Evolutionary conservation across 1,284 basidiomycete genomes (phyloP).

Genomic region (Cutaneotrichosporon sp.): DNA sequence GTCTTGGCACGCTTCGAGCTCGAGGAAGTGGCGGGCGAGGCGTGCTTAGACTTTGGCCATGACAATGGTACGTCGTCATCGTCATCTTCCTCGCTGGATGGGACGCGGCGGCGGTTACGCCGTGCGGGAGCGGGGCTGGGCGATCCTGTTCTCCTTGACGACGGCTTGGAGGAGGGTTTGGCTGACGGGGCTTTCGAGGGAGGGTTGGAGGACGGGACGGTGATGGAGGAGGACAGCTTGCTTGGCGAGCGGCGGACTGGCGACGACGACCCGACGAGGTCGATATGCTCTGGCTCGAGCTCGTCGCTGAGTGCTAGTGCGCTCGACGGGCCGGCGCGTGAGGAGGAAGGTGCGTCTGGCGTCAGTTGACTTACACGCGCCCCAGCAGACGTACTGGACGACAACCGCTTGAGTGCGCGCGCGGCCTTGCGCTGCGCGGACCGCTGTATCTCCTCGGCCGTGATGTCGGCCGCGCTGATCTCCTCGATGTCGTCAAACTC

Average conservation of each 20-base stretch:
- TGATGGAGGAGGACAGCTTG: background rate
- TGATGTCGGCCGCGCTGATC: constrained; percentile 14
- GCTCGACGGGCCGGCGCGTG: background rate
- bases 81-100: constrained; percentile 3
- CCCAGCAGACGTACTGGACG: background rate
- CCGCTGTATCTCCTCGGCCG: constrained; percentile 9
- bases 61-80: background rate
- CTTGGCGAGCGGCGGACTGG: constrained; percentile 5
- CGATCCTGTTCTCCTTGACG: background rate
- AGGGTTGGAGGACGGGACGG: background rate
- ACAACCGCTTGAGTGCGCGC: background rate
- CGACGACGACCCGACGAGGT: constrained; percentile 8
- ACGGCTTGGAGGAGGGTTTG: constrained; percentile 1
- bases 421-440: constrained; percentile 8
- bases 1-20: no score
- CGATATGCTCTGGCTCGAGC: constrained; percentile 7
- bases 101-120: background rate
- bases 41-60: background rate
- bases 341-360: background rate
- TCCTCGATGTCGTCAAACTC: constrained; percentile 21
- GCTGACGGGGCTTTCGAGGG: no score
- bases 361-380: background rate
- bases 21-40: no score
- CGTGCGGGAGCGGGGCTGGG: background rate
- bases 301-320: background rate